Evolutionary conservation across 768 basidiomycete species (phyloP), one percentile per base, ranked within the genome.

Genomic region (Tricholoma saponaceum): DNA sequence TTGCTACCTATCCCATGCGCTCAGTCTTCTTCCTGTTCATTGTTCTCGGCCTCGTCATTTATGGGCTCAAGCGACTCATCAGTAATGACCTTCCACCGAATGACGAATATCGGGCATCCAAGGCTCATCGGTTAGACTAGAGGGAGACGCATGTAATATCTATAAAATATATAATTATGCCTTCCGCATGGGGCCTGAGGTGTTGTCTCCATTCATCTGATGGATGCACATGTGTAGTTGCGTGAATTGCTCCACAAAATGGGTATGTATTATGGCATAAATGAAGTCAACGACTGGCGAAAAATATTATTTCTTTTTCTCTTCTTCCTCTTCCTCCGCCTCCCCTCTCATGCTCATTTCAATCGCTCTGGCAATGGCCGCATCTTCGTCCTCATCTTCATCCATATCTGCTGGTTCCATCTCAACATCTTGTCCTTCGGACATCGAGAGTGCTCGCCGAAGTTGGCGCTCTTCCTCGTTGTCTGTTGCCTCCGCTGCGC

Each of bases 281-380:
- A 14, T n/a, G 16, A 53, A 41, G 14, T 9, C 26, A 39, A n/a
- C 37, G 23, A 41, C 13, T 20, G 10, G 32, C 9, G 8, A 7
- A 25, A 35, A 28, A 26, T n/a, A n/a, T 13, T 33, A 41, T 28
- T 35, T 51, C 56, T 64, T 65, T 62, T 65, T 66, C 65, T 81
- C 76, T 62, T 75, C 65, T 61, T 75, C 65, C 49, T 80, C 70
- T 39, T 81, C 72, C 51, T 83, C 78, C 58, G 83, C 77, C 58
- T 82, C 77, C 50, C 78, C 78, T 67, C 86, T 81, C 90, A 96
- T 89, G 67, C 94, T 96, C 92, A 96, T 92, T 70, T 85, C 86
- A 63, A 97, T 98, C 13, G 96, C 97, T 47, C 84, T 78, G 47
- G 87, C 85, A 68, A 98, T 98, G 30, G 88, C 95, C 54, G 87